Evolutionary conservation across 306 rosid genomes (phyloP).

Genomic region (Dicorynia guianensis): DNA sequence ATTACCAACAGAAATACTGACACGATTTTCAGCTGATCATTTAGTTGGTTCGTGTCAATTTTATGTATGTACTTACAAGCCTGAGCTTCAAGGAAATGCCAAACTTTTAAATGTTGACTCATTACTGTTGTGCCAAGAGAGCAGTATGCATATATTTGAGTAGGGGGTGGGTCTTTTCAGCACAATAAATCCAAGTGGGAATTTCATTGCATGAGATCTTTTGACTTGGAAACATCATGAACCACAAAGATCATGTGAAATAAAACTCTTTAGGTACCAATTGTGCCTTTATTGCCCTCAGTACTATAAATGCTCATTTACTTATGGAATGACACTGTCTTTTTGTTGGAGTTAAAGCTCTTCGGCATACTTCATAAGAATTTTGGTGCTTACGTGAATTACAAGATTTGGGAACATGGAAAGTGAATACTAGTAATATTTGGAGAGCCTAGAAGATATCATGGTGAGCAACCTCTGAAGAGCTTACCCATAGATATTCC

Average conservation of each 20-base stretch:
- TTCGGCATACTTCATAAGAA: slow-evolving; percentile 9
- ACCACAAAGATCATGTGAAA: slow-evolving; percentile 13
- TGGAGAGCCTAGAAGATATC: slow-evolving; percentile 31
- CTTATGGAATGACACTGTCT: slow-evolving; percentile 18
- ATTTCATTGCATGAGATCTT: slow-evolving; percentile 27
- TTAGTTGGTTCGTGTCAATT: background rate
- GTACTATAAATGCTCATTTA: slow-evolving; percentile 22
- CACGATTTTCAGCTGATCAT: background rate
- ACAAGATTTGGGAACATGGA: slow-evolving; percentile 24
- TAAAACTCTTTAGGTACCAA: background rate
- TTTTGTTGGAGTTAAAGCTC: slow-evolving; percentile 12
- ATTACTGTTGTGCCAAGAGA: too few species aligned
- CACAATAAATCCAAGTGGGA: background rate
- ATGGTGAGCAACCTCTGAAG: slow-evolving; percentile 51
- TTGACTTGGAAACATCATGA: slow-evolving; percentile 19
- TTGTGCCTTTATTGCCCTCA: slow-evolving; percentile 15
- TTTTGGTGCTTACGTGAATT: slow-evolving; percentile 13
- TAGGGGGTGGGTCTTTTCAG: background rate
- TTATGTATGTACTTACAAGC: too few species aligned
- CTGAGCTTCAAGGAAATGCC: too few species aligned
- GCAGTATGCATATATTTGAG: background rate
- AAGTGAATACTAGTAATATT: slow-evolving; percentile 1
- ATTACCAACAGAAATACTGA: background rate
- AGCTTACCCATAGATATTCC: slow-evolving; percentile 41
- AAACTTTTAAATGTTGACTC: background rate